A percentile compares a stretch with the other conserved stretches of the same genome.
These are phyloP conservation scores for Talaromyces sp. DNA, from an alignment of 2,329 filamentous ascomycete genomes.

Conservation along the genomic window DNA sequence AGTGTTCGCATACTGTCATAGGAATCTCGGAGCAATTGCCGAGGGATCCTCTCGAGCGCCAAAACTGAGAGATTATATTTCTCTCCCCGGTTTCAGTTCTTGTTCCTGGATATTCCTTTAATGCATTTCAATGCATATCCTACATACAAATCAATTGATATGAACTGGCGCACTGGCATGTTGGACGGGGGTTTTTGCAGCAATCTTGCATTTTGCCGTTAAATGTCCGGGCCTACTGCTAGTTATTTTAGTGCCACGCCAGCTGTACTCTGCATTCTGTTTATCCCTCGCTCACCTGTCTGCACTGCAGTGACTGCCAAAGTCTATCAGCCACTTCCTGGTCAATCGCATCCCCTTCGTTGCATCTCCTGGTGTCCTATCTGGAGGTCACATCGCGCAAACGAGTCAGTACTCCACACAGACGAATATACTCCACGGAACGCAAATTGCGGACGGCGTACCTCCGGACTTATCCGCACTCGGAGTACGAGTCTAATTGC, in stretches of 20 bases:
- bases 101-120: background rate
- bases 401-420: background rate
- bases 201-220: constrained; percentile 9
- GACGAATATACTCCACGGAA: background rate
- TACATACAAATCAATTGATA: too few relatives aligned
- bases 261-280: too few relatives aligned
- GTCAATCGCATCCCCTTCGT: background rate
- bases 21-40: constrained; percentile 5
- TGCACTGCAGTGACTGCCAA: background rate
- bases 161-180: background rate
- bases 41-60: background rate
- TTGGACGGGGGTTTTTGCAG: background rate
- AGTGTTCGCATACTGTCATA: background rate
- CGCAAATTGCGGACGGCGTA: background rate
- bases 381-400: constrained; percentile 4
- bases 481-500: background rate
- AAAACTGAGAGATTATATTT: background rate
- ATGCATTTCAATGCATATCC: background rate
- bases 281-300: background rate
- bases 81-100: too few relatives aligned
- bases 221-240: constrained; percentile 13
- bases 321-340: background rate
- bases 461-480: background rate
- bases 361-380: background rate
- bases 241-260: background rate